phyloP scores from a whole-genome alignment of 352 stramenopile genomes.

The Phytopythium sindhum region DNA sequence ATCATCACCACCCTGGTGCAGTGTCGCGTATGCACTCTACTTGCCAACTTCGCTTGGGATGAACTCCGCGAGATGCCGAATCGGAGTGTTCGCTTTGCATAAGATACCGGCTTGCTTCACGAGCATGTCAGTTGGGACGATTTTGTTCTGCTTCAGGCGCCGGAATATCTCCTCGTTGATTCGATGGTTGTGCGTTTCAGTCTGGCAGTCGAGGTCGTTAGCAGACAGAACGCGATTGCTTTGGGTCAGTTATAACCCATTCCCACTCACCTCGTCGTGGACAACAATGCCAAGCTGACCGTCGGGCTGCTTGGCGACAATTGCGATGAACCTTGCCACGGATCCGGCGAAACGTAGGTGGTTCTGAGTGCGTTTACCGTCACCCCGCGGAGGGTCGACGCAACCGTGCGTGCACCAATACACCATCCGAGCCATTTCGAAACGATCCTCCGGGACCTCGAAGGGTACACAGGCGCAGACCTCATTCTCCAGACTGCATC shows the following conservation, averaged over 20 bases:
- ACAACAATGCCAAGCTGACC: background rate
- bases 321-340: background rate
- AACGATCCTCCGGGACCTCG: background rate
- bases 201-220: background rate
- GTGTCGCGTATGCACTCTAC: background rate
- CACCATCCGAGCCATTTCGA: background rate
- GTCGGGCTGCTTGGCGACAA: background rate
- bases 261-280: background rate
- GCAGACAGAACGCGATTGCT: no score
- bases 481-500: background rate
- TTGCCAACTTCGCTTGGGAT: background rate
- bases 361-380: background rate
- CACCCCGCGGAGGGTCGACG: background rate
- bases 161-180: slow-evolving; percentile 1
- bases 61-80: background rate
- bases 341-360: background rate
- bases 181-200: slow-evolving; percentile 1
- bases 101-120: background rate
- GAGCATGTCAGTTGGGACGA: background rate
- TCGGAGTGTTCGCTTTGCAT: background rate
- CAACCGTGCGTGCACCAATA: background rate
- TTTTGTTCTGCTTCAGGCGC: background rate
- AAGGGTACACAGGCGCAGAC: background rate
- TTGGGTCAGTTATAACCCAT: no score
- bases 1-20: background rate